Evolutionary conservation across 257 asterid species (phyloP).

Genomic region (Solanum rostratum): DNA sequence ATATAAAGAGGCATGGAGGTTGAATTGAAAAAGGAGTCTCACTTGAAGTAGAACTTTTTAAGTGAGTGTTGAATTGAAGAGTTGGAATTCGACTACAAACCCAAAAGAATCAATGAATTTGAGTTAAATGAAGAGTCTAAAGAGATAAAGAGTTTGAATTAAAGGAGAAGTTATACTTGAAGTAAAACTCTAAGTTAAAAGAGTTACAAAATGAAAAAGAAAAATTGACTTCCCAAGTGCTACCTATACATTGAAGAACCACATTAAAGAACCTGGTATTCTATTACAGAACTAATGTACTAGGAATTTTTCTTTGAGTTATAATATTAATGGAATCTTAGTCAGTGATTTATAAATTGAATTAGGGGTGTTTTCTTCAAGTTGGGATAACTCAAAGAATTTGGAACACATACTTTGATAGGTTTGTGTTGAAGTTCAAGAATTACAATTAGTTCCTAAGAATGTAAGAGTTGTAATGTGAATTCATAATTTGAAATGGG

Average conservation of each 20-base stretch:
- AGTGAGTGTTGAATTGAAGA: neutral
- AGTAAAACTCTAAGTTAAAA: neutral
- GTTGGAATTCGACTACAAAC: neutral
- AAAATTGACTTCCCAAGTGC: neutral
- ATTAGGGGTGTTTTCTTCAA: neutral
- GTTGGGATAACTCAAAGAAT: neutral
- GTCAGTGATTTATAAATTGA: neutral
- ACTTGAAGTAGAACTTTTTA: no score
- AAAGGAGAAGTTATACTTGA: neutral
- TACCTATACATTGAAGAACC: neutral
- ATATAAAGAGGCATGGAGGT: no score
- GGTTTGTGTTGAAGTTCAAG: no score
- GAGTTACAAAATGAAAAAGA: neutral
- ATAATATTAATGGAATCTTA: neutral
- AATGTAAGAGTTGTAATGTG: no score
- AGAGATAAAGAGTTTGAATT: neutral
- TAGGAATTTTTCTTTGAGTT: neutral
- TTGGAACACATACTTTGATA: no score
- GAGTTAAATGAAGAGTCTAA: no score
- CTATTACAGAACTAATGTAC: neutral
- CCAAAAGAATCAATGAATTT: no score
- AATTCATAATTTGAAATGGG: no score
- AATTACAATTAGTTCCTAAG: no score
- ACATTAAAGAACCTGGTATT: neutral
- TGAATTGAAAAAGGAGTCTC: no score